Conservation (phyloP, 306 rosid species). For the Castanopsis chinensis region DNA sequence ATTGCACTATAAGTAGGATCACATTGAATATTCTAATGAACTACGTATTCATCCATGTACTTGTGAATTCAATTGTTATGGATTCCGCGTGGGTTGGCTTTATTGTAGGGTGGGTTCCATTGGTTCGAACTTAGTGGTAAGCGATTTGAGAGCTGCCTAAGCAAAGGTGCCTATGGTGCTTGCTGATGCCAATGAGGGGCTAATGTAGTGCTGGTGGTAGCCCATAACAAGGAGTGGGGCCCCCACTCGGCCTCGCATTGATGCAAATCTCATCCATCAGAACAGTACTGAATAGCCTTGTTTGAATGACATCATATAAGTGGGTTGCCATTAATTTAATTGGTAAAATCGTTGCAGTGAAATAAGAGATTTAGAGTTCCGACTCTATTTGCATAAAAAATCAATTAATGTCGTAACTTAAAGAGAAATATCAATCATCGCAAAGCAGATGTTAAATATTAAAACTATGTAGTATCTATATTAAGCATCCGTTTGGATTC, state of each 20-base stretch:
- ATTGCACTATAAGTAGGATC: background rate
- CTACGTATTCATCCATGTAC: background rate
- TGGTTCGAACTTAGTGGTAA: background rate
- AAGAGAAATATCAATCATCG: no score
- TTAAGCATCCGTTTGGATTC: no score
- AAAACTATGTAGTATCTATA: no score
- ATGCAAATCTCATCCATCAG: constrained; percentile 29
- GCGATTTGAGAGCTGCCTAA: background rate
- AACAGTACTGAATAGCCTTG: background rate
- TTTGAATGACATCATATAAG: no score
- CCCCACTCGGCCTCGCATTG: background rate
- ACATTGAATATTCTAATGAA: constrained; percentile 23
- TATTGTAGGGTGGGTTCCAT: constrained; percentile 21
- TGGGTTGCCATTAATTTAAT: no score
- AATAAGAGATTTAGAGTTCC: no score
- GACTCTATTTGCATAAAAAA: no score
- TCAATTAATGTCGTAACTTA: no score
- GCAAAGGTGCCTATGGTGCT: constrained; percentile 3
- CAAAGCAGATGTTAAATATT: accelerated
- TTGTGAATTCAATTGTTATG: background rate
- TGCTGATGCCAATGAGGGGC: constrained; percentile 29
- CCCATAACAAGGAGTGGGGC: background rate
- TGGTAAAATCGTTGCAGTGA: accelerated
- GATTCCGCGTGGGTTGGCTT: constrained; percentile 28
- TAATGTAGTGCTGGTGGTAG: background rate